A percentile compares a stretch with the other conserved stretches of the same genome.
These are phyloP conservation scores for Polyplosphaeria fusca DNA, from an alignment of 495 filamentous ascomycete genomes.

Conservation along the genomic window DNA sequence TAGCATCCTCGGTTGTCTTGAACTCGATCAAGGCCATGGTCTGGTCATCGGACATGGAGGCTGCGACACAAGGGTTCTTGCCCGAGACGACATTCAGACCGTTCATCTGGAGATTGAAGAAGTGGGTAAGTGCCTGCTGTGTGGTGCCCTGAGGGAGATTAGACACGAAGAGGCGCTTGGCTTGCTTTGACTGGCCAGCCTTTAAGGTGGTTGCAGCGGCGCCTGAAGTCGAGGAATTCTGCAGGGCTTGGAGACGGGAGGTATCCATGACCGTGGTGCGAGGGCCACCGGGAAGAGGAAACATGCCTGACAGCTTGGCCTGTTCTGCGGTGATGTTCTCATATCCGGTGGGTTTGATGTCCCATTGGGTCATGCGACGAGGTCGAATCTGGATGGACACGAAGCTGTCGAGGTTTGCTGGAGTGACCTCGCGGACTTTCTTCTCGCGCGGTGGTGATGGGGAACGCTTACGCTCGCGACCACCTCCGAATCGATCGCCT, in stretches of 20 bases:
- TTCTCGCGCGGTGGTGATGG: constrained; percentile 75
- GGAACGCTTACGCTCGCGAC: constrained; percentile 60
- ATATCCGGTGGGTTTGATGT: constrained; percentile 97
- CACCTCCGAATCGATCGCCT: constrained; percentile 52
- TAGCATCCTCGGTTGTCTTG: constrained; percentile 80
- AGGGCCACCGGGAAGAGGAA: constrained; percentile 92
- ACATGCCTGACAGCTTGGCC: constrained; percentile 98
- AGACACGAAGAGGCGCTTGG: constrained; percentile 83
- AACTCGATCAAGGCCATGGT: constrained; percentile 88
- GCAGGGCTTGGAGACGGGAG: constrained; percentile 88
- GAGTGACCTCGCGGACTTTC: constrained; percentile 90
- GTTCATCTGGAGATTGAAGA: constrained; percentile 96
- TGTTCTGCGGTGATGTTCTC: constrained; percentile 99
- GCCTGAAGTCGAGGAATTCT: constrained; percentile 73
- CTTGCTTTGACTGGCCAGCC: constrained; percentile 86
- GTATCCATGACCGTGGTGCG: constrained; percentile 97
- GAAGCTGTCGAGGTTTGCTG: constrained; percentile 86
- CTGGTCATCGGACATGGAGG: constrained; percentile 73
- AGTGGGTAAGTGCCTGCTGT: constrained; percentile 69
- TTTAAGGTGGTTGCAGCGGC: constrained; percentile 78
- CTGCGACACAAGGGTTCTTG: constrained; percentile 81
- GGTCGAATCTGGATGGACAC: constrained; percentile 74
- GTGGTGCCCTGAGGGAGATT: constrained; percentile 69
- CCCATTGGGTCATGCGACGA: constrained; percentile 94
- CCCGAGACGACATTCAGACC: constrained; percentile 84